Conservation (phyloP, 2,329 filamentous ascomycete genomes). For the Alternaria longipes region DNA sequence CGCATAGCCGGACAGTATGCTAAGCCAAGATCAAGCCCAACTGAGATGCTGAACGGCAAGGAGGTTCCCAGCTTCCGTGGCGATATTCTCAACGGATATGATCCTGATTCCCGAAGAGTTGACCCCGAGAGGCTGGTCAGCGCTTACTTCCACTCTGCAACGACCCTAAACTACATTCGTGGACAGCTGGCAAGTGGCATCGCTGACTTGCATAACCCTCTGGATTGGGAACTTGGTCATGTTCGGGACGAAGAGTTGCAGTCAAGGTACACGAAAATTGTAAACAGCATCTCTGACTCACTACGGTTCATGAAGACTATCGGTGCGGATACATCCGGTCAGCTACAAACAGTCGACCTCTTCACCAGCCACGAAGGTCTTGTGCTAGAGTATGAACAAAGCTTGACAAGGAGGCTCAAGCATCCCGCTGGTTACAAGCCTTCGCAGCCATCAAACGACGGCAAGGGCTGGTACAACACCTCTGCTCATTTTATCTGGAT, state of each 20-base stretch:
- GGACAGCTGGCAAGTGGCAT: constrained; percentile 85
- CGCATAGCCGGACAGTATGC: constrained; percentile 98
- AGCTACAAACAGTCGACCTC: constrained; percentile 90
- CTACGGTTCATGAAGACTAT: constrained; percentile 94
- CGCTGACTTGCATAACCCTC: constrained; percentile 89
- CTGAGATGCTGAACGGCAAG: constrained; percentile 80
- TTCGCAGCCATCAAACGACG: constrained; percentile 40
- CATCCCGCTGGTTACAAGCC: constrained; percentile 63
- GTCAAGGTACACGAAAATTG: constrained; percentile 84
- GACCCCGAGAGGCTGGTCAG: constrained; percentile 86
- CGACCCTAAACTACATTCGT: constrained; percentile 92
- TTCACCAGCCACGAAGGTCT: constrained; percentile 96
- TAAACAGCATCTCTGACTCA: constrained; percentile 86
- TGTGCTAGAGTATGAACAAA: constrained; percentile 92
- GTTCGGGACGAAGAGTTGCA: constrained; percentile 85
- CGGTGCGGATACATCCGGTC: constrained; percentile 83
- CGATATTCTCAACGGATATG: constrained; percentile 93
- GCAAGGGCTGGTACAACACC: constrained; percentile 85
- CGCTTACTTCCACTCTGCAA: constrained; percentile 95
- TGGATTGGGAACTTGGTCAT: constrained; percentile 95
- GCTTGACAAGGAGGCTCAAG: constrained; percentile 78
- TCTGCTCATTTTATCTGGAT: constrained; percentile 99
- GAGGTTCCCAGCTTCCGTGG: constrained; percentile 91
- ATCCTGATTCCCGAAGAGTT: constrained; percentile 75
- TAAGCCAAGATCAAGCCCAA: constrained; percentile 90